Percentiles rank a stretch among this genome's conserved stretches.
phyloP scores from a whole-genome alignment of 768 basidiomycete genomes.

The Dioszegia aurantiaca region DNA sequence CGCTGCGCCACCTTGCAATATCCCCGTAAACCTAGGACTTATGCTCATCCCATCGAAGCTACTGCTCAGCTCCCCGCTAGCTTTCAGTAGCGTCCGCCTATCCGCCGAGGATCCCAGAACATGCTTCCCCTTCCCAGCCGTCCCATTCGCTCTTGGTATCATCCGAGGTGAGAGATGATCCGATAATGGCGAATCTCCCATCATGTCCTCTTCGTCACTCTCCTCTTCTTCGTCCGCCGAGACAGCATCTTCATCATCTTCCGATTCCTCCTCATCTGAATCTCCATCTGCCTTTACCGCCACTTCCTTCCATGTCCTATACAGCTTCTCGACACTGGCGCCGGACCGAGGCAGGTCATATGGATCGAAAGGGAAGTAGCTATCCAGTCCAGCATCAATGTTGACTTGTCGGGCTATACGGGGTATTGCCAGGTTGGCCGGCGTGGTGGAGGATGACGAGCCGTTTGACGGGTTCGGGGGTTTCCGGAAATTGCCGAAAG shows the following conservation, averaged over 20 bases:
- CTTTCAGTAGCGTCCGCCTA: conserved; percentile 24
- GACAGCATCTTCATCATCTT: conserved; percentile 15
- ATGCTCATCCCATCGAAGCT: conserved; percentile 50
- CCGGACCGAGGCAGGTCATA: conserved; percentile 81
- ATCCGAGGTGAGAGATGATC: conserved; percentile 23
- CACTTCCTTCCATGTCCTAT: conserved; percentile 84
- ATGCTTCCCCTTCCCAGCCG: conserved; percentile 8
- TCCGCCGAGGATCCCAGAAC: conserved; percentile 15
- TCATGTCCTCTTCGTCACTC: conserved; percentile 7
- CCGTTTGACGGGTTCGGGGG: neutral
- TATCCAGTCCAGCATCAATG: conserved; percentile 69
- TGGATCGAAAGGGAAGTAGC: conserved; percentile 98
- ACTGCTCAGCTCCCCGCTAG: conserved; percentile 27
- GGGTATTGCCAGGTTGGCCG: conserved; percentile 24
- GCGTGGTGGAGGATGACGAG: conserved; percentile 15
- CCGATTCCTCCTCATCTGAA: conserved; percentile 29
- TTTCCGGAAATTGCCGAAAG: neutral
- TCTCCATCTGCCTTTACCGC: conserved; percentile 60
- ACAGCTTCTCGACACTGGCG: conserved; percentile 73
- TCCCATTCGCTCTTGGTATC: conserved; percentile 2
- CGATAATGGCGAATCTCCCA: conserved; percentile 11
- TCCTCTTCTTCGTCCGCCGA: conserved; percentile 17
- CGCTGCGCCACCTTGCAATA: neutral
- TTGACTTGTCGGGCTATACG: conserved; percentile 42
- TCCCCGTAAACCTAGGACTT: conserved; percentile 22